Evolutionary conservation across 495 filamentous ascomycete species (phyloP), one percentile per base, ranked within the genome.

Genomic region (Ramalina intermedia): DNA sequence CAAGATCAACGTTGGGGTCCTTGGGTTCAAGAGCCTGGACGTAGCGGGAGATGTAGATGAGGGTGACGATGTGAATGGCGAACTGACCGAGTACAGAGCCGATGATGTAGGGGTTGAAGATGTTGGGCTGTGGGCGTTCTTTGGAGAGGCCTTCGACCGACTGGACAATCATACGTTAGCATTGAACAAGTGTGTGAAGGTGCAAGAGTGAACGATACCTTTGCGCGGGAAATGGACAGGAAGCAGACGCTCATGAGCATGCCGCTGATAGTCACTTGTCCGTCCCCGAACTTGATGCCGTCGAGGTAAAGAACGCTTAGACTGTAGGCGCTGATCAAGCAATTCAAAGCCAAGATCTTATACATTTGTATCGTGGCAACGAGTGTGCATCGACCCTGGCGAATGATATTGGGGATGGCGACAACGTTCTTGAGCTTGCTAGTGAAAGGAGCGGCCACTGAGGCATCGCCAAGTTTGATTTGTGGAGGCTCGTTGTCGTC

Each of bases 211-310:
- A 5, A 23, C 59, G 66, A 55, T 67, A 82, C 80, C 76, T 83
- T 90, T 37, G 91, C 91, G 40, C 91, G 80, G 18, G 91, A 96
- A 57, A 99, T 90, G 23, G 86, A 94, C 60, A 99, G 69, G 73
- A 96, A 99, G 73, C 91, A 99, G 45, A 99, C 91, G 62, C 89
- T 96, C 93, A 99, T 95, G 66, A 99, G 78, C 87, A 99, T 96
- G 55, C 91, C 91, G 55, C 87, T 95, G 63, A 99, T 96, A 23
- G 91, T 99, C 40, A 95, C 89, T 64, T 99, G 91, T 27, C 90
- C 89, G 66, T 99, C 91, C 41, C 91, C 88, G 58, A 99, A 99
- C 68, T 99, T 99, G 72, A 99, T 99, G 48, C 91, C 91, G 56
- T 96, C 91, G 6, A 99, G 71, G 60, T 99, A 99, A 40, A 99